These are phyloP conservation scores for Carex kokanica DNA, from an alignment of 176 grass and related monocot genomes.

Conservation along the genomic window DNA sequence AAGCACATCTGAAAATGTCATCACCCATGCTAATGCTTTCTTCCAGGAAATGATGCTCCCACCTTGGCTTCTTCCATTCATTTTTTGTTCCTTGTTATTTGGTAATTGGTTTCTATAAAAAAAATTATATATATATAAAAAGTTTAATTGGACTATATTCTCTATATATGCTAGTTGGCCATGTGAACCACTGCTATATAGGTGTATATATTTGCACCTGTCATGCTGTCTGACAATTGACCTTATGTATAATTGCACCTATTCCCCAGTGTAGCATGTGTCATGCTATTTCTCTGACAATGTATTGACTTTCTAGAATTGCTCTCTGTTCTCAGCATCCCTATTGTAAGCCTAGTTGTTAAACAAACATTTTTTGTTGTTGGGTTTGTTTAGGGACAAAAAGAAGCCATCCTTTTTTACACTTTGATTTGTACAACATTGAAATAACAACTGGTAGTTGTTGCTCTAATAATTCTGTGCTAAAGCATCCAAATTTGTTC, in stretches of 20 bases:
- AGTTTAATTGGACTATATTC: constrained; percentile 10
- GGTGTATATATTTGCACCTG: constrained; percentile 21
- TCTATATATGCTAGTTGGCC: constrained; percentile 25
- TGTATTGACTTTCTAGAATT: constrained; percentile 5
- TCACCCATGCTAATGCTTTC: constrained; percentile 37
- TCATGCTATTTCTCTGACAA: constrained; percentile 24
- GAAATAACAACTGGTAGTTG: neutral
- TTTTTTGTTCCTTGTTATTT: constrained; percentile 22
- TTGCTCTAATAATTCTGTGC: neutral
- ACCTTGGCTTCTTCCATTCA: constrained; percentile 38
- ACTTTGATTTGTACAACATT: constrained; percentile 3
- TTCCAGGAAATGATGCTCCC: constrained; percentile 45
- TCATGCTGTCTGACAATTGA: constrained; percentile 27
- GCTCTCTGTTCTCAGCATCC: neutral
- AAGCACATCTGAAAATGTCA: constrained; percentile 19
- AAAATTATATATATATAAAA: neutral
- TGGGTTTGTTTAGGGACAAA: constrained; percentile 21
- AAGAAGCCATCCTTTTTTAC: constrained; percentile 10
- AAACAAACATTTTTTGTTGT: neutral
- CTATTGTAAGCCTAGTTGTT: neutral
- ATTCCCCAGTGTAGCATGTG: neutral
- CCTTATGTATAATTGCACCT: constrained; percentile 21
- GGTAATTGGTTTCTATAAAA: constrained; percentile 11
- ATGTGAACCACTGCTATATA: constrained; percentile 31
- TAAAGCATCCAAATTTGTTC: neutral